These are phyloP conservation scores for Kwoniella europaea DNA, from an alignment of 768 basidiomycete species.

Conservation along the genomic window DNA sequence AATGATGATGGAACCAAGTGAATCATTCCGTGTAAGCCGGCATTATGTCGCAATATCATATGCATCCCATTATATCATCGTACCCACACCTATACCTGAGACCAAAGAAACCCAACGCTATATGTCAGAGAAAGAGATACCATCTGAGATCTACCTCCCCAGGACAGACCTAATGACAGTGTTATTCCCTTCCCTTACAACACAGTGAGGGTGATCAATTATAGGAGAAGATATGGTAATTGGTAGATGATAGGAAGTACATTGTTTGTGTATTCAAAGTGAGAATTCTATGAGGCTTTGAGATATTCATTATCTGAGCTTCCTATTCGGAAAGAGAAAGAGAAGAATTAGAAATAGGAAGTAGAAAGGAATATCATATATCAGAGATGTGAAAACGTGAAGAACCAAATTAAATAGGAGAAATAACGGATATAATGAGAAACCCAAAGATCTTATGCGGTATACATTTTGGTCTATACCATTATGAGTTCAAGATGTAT, in stretches of 20 bases:
- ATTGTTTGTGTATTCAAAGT: background rate
- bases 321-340: background rate
- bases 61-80: background rate
- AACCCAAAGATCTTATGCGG: no score
- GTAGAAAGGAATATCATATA: no score
- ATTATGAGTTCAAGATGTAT: background rate
- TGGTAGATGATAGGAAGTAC: background rate
- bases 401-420: no score
- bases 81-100: background rate
- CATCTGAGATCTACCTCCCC: slow-evolving; percentile 1
- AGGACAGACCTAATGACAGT: background rate
- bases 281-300: background rate
- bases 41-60: background rate
- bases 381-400: no score
- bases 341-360: no score
- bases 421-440: no score
- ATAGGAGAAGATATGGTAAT: no score
- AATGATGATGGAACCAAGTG: background rate
- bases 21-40: background rate
- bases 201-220: no score
- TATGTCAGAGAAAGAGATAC: background rate
- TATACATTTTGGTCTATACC: no score
- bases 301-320: background rate
- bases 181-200: no score
- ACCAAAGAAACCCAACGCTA: no score